Percentiles rank a stretch among this genome's conserved stretches.
phyloP scores from a whole-genome alignment of 163 green algal species.

The Scenedesmus sp. region DNA sequence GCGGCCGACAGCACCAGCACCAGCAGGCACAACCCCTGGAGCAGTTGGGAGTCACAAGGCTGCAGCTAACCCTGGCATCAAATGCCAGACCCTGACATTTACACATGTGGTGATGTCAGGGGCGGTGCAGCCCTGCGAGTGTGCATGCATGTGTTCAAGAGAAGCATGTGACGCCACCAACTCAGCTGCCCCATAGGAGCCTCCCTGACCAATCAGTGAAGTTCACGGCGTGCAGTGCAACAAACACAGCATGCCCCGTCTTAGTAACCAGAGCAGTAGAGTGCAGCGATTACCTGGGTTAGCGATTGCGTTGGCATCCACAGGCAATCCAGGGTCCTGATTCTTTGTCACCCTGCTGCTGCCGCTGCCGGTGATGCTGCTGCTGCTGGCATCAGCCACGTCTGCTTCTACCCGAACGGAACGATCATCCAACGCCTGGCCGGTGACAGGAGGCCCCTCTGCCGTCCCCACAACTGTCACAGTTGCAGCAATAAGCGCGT shows the following conservation, averaged over 20 bases:
- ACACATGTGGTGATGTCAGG: too few relatives aligned
- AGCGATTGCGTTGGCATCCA: constrained; percentile 15
- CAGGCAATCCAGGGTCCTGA: constrained; percentile 37
- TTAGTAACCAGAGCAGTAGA: not conserved
- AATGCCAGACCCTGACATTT: too few relatives aligned
- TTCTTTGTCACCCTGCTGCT: constrained; percentile 30
- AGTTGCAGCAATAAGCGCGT: not conserved
- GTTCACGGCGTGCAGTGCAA: too few relatives aligned
- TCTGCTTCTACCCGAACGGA: not conserved
- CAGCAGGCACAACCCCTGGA: too few relatives aligned
- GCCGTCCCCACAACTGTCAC: not conserved
- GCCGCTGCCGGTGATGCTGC: not conserved
- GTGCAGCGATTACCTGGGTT: constrained; percentile 13
- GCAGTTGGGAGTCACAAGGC: too few relatives aligned
- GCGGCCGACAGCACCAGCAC: too few relatives aligned
- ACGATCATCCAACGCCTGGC: not conserved
- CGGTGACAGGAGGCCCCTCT: not conserved
- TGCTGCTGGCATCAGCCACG: not conserved
- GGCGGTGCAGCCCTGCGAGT: too few relatives aligned
- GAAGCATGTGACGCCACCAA: too few relatives aligned
- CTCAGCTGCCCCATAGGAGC: too few relatives aligned
- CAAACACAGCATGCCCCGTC: not conserved
- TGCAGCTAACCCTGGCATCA: too few relatives aligned
- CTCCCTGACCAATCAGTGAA: too few relatives aligned
- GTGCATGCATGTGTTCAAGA: too few relatives aligned